Conservation (phyloP, 306 rosid species). For the Boehmeria nivea region DNA sequence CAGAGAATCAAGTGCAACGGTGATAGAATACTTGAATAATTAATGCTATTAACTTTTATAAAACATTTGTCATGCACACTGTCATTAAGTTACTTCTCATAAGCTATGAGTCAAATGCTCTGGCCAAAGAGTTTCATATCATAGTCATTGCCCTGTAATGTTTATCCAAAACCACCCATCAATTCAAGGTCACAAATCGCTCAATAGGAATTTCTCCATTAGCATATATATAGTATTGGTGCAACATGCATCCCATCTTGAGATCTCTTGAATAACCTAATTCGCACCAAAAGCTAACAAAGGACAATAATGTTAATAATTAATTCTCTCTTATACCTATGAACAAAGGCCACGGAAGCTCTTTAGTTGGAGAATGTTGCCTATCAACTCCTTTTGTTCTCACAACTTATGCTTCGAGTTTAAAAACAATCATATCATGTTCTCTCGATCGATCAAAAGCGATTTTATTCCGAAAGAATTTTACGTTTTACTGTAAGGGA, state of each 20-base stretch:
- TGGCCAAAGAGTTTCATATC: not conserved
- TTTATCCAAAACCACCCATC: not conserved
- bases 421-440: not conserved
- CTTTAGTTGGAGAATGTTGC: constrained; percentile 4
- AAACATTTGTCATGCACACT: too few species aligned
- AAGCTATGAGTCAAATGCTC: not conserved
- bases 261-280: not conserved
- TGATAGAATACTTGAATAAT: too few species aligned
- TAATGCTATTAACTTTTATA: too few species aligned
- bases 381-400: constrained; percentile 7
- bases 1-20: too few species aligned
- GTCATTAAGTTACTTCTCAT: too few species aligned
- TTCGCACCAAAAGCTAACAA: constrained; percentile 4
- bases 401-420: not conserved
- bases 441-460: not conserved
- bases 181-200: constrained; percentile 1
- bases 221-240: not conserved
- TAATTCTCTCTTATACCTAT: not conserved
- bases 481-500: not conserved
- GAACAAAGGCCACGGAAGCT: too few species aligned
- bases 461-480: not conserved
- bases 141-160: not conserved
- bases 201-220: not conserved
- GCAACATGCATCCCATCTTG: constrained; percentile 6
- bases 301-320: not conserved